Conservation (phyloP, 2,329 filamentous ascomycete genomes). For the Bimuria novae-zelandiae region DNA sequence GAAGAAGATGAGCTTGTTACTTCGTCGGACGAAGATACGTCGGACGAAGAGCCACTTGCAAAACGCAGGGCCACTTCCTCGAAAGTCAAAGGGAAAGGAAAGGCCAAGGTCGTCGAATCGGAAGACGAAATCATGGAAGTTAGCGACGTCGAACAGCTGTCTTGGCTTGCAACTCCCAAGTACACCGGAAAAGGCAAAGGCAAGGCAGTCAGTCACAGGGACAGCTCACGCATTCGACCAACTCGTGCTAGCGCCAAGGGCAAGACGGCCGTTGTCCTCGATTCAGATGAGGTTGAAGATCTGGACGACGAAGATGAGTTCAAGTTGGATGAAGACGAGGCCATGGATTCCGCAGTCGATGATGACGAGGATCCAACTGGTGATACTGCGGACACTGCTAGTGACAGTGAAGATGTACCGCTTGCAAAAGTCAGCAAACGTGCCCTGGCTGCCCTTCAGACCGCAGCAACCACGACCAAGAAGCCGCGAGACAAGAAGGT, state of each 20-base stretch:
- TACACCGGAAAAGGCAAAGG: constrained; percentile 32
- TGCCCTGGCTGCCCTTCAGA: constrained; percentile 18
- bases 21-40: constrained; percentile 38
- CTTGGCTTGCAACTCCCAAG: constrained; percentile 11
- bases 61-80: constrained; percentile 14
- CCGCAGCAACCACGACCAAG: constrained; percentile 10
- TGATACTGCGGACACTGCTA: constrained; percentile 15
- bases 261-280: constrained; percentile 21
- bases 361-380: constrained; percentile 19
- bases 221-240: constrained; percentile 21
- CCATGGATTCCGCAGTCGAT: constrained; percentile 17
- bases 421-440: constrained; percentile 27
- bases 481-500: constrained; percentile 25
- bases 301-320: constrained; percentile 37
- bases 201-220: constrained; percentile 22
- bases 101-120: too few relatives aligned
- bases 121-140: constrained; percentile 14
- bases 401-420: constrained; percentile 34
- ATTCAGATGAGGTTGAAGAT: constrained; percentile 20
- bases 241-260: constrained; percentile 26
- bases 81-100: constrained; percentile 27
- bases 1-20: constrained; percentile 57
- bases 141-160: constrained; percentile 11
- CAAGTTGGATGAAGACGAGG: constrained; percentile 26
- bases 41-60: constrained; percentile 35